Conservation (phyloP, 2,329 filamentous ascomycete species). For the Aureobasidium sp. region DNA sequence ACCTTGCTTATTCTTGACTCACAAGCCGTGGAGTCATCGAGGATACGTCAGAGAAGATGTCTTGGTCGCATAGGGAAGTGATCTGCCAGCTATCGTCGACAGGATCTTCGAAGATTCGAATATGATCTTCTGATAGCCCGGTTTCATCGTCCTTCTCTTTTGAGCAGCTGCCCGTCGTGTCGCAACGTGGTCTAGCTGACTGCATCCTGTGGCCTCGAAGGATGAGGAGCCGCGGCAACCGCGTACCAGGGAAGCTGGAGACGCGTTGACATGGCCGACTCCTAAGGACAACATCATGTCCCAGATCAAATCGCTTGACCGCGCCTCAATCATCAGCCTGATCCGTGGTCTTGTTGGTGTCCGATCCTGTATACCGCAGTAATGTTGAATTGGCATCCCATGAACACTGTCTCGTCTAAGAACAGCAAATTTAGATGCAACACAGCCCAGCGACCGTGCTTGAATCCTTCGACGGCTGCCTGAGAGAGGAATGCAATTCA, state of each 20-base stretch:
- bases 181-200: neutral
- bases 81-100: neutral
- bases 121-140: neutral
- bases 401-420: neutral
- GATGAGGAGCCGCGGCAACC: neutral
- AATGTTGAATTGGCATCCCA: neutral
- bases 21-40: neutral
- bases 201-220: neutral
- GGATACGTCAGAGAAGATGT: slow-evolving; percentile 1
- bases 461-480: neutral
- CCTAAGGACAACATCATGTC: neutral
- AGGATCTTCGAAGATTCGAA: neutral
- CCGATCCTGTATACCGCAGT: neutral
- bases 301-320: neutral
- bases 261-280: neutral
- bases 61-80: neutral
- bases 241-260: neutral
- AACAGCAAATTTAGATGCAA: neutral
- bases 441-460: neutral
- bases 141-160: neutral
- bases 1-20: slow-evolving; percentile 11
- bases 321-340: neutral
- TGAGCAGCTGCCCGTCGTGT: neutral
- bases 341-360: neutral
- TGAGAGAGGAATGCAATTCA: neutral